Percentiles rank a stretch among this genome's conserved stretches.
These are phyloP conservation scores for Nevesoporus exiguus DNA, from an alignment of 768 basidiomycete species.

Conservation along the genomic window DNA sequence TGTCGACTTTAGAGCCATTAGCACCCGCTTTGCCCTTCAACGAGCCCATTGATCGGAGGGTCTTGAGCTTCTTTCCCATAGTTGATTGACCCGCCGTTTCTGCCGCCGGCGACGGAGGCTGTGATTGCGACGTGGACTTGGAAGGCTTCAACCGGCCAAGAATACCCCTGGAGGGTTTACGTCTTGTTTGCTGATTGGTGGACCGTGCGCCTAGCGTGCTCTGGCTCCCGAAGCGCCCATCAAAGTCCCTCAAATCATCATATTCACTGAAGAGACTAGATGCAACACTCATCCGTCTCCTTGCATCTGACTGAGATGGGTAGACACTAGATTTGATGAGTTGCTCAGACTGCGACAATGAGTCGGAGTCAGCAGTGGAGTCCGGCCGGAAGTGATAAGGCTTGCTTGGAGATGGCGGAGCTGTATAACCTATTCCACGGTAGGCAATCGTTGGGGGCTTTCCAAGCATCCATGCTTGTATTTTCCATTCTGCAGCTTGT, in stretches of 20 bases:
- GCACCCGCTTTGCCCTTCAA: constrained; percentile 50
- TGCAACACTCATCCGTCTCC: constrained; percentile 65
- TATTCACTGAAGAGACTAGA: constrained; percentile 81
- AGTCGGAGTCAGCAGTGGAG: constrained; percentile 14
- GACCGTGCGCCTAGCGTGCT: constrained; percentile 62
- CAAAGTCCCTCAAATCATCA: constrained; percentile 83
- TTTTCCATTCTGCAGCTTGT: constrained; percentile 95
- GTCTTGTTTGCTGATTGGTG: constrained; percentile 37
- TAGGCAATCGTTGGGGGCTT: constrained; percentile 86
- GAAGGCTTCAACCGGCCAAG: constrained; percentile 54
- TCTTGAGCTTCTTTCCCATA: constrained; percentile 59
- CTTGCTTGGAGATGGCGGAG: constrained; percentile 36
- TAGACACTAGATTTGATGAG: constrained; percentile 24
- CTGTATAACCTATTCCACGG: constrained; percentile 82
- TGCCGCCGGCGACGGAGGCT: constrained; percentile 43
- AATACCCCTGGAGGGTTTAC: constrained; percentile 67
- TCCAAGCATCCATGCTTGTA: constrained; percentile 96
- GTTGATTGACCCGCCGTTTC: constrained; percentile 34
- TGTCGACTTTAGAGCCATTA: constrained; percentile 29
- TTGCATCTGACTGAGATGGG: constrained; percentile 34
- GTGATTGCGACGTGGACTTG: constrained; percentile 41
- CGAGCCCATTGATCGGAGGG: constrained; percentile 77
- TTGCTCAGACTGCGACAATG: constrained; percentile 21
- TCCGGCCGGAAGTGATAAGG: constrained; percentile 22
- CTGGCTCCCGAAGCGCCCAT: constrained; percentile 78